Conservation (phyloP, 441 rosid species). For the Euphorbia celastroides region DNA sequence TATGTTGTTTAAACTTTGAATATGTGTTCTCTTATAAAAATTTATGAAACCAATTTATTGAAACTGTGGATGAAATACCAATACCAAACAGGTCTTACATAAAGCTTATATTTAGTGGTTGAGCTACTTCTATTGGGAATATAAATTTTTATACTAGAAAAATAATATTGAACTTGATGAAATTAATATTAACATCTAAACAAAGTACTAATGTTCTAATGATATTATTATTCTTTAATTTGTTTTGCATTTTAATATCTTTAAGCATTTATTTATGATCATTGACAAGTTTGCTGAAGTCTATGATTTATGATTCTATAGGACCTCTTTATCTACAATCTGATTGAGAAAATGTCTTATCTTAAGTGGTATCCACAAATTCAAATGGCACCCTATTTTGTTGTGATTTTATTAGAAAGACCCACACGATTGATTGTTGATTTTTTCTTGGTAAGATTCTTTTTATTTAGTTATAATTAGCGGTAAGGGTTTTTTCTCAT, state of each 20-base stretch:
- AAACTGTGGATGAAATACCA: too few relatives aligned
- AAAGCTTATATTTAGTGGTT: not conserved
- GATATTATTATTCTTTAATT: not conserved
- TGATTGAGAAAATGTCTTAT: conserved; percentile 33
- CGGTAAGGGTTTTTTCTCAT: conserved; percentile 26
- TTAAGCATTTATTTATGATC: conserved; percentile 26
- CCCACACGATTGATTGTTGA: conserved; percentile 33
- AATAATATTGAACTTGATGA: not conserved
- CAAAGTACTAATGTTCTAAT: not conserved
- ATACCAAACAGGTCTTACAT: too few relatives aligned
- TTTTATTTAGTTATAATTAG: conserved; percentile 16
- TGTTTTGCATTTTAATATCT: not conserved
- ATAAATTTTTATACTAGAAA: not conserved
- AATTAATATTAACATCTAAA: not conserved
- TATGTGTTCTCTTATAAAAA: too few relatives aligned
- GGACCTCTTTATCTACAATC: not conserved
- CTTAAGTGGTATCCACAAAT: conserved; percentile 29
- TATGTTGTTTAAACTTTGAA: too few relatives aligned
- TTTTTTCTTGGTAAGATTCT: conserved; percentile 20
- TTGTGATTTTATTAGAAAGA: conserved; percentile 25
- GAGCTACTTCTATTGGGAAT: not conserved
- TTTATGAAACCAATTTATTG: too few relatives aligned
- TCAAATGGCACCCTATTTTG: conserved; percentile 22
- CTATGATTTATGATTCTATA: conserved; percentile 26
- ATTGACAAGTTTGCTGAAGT: conserved; percentile 24